Conservation (phyloP, 2,329 filamentous ascomycete species). For the Pseudogymnoascus sp. region DNA sequence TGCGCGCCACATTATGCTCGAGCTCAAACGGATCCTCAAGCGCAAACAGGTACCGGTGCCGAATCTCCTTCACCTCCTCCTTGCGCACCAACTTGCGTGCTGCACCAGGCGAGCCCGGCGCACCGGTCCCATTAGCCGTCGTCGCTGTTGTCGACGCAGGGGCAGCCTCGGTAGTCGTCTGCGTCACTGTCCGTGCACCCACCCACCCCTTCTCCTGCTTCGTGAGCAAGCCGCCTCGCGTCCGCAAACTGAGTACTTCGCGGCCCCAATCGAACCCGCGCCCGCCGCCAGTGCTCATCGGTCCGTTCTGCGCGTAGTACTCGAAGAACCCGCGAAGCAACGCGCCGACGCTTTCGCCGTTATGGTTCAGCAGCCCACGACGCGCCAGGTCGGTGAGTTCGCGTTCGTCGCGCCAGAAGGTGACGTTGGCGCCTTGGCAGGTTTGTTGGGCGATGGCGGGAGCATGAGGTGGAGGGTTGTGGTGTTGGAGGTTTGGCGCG, state of each 20-base stretch:
- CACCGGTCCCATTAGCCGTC: background rate
- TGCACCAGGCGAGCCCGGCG: background rate
- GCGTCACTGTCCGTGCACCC: slow-evolving; percentile 62
- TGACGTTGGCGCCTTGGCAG: slow-evolving; percentile 60
- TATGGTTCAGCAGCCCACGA: slow-evolving; percentile 53
- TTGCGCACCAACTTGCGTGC: slow-evolving; percentile 22
- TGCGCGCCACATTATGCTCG: slow-evolving; percentile 80
- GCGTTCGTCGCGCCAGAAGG: slow-evolving; percentile 68
- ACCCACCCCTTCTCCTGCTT: slow-evolving; percentile 82
- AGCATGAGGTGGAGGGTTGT: slow-evolving; percentile 35
- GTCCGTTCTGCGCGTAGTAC: slow-evolving; percentile 61
- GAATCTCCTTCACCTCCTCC: slow-evolving; percentile 51
- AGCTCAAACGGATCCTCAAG: slow-evolving; percentile 89
- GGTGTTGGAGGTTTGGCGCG: slow-evolving; percentile 69
- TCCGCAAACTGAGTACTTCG: slow-evolving; percentile 71
- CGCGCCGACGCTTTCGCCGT: slow-evolving; percentile 58
- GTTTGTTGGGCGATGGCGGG: slow-evolving; percentile 34
- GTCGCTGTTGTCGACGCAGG: slow-evolving; percentile 18
- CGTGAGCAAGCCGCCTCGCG: slow-evolving; percentile 56
- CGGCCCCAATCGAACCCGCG: slow-evolving; percentile 68
- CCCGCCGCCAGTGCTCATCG: slow-evolving; percentile 41
- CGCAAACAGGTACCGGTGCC: slow-evolving; percentile 74
- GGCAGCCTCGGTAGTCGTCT: slow-evolving; percentile 33
- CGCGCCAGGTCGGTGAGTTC: slow-evolving; percentile 55
- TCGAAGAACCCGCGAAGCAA: slow-evolving; percentile 80